These are phyloP conservation scores for Cornus kousa DNA, from an alignment of 148 eudicot genomes.

Conservation along the genomic window DNA sequence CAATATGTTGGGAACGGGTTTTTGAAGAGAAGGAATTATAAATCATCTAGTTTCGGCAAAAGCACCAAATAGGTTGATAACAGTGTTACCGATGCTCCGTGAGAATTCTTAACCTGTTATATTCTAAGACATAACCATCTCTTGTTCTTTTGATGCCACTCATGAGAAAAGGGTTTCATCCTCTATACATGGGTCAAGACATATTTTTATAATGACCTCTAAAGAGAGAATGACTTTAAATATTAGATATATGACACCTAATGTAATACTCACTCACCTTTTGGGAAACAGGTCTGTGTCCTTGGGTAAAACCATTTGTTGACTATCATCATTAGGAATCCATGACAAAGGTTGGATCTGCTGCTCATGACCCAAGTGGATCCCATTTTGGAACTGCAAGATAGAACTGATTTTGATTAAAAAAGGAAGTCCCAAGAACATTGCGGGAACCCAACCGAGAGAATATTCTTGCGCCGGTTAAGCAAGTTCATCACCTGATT, in stretches of 20 bases:
- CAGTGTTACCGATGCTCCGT: background rate
- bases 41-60: background rate
- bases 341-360: conserved; percentile 33
- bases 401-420: background rate
- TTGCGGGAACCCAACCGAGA: background rate
- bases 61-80: background rate
- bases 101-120: background rate
- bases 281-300: conserved; percentile 28
- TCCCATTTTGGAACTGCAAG: conserved; percentile 16
- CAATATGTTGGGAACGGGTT: background rate
- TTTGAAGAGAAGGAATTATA: background rate
- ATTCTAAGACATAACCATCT: background rate
- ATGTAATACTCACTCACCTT: conserved; percentile 30
- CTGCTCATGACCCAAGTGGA: conserved; percentile 20
- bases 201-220: background rate
- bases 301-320: conserved; percentile 15
- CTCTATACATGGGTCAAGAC: background rate
- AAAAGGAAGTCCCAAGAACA: background rate
- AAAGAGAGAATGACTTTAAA: background rate
- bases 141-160: background rate
- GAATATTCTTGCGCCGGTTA: background rate
- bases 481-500: conserved; percentile 9
- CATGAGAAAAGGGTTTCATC: background rate
- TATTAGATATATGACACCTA: background rate
- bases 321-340: conserved; percentile 29